These are phyloP conservation scores for Anacardium occidentale DNA, from an alignment of 345 rosid species.

Conservation along the genomic window DNA sequence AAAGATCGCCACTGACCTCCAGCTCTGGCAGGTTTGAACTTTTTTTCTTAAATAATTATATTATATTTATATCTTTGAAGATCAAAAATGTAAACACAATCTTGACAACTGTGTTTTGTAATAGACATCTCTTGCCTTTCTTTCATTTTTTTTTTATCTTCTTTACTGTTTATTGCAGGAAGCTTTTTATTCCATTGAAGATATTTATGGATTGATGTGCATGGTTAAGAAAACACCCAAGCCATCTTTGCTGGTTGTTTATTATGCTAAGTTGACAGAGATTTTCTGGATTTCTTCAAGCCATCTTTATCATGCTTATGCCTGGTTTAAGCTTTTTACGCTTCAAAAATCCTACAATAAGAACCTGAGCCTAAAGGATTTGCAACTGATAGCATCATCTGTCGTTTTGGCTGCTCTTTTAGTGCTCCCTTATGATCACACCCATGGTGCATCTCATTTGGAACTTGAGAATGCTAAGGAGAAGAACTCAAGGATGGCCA, in stretches of 20 bases:
- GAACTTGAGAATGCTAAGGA: conserved; percentile 92
- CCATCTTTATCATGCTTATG: conserved; percentile 92
- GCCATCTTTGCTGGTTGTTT: conserved; percentile 86
- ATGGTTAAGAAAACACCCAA: conserved; percentile 95
- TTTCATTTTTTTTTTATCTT: neutral
- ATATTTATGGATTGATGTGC: conserved; percentile 92
- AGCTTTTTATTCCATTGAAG: conserved; percentile 95
- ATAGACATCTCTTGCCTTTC: neutral
- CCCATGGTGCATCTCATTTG: conserved; percentile 66
- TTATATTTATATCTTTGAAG: neutral
- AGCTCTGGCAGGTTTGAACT: conserved; percentile 83
- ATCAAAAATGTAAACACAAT: neutral
- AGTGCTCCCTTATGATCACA: conserved; percentile 71
- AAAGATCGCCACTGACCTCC: conserved; percentile 90
- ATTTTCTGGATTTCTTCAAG: conserved; percentile 95
- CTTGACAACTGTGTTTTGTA: neutral
- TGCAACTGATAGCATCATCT: conserved; percentile 90
- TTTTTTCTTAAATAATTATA: conserved; percentile 5
- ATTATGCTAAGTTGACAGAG: conserved; percentile 90
- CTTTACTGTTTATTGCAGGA: conserved; percentile 52
- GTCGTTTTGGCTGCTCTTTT: conserved; percentile 92
- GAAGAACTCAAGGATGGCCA: conserved; percentile 87
- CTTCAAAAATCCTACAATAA: conserved; percentile 96
- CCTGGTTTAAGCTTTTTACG: conserved; percentile 91
- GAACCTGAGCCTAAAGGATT: conserved; percentile 90